Evolutionary conservation across 202 grass and related monocot genomes (phyloP), one percentile per base, ranked within the genome.

Genomic region (Panicum hallii): DNA sequence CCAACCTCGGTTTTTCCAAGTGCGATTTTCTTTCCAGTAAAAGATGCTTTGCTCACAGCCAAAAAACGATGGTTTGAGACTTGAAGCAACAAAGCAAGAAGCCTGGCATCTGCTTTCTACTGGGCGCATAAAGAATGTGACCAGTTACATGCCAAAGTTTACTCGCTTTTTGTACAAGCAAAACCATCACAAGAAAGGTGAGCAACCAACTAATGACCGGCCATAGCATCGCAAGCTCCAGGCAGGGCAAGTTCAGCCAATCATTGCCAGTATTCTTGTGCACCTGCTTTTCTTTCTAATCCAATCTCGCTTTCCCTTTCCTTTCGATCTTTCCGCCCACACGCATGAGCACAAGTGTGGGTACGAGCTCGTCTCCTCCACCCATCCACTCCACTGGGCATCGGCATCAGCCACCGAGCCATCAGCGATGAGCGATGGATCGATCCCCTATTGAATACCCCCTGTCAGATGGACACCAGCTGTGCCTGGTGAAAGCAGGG

Each of bases 201-300:
- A 61, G 77, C 82, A 82, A 56, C 70, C 88, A 82, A 45, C 84
- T 74, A 80, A 87, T 84, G 14, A 75, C 40, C 75, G 63, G 69
- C 55, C 63, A 62, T 38, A 20, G 84, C 47, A 61, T 34, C 14
- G 45, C 72, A 52, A 70, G 65, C 68, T 49, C 62, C 84, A 80
- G 75, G 53, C 84, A 80, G 75, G 45, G 45, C 70, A 68, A 73
- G 73, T 54, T 45, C 17, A 71, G 28, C 70, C 71, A 65, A 75
- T 90, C 70, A 70, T 79, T 63, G 62, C 5, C 63, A 64, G 23
- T 47, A 70, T 87, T 79, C 36, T 78, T 76, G n/a, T 42, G 38
- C 67, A 16, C 60, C 64, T 45, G 78, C 82, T 81, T 72, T 81
- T 77, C 53, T 70, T 55, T 26, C 50, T 80, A 40, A 74, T 56